Percentiles rank a stretch among this genome's conserved stretches.
These are phyloP conservation scores for Aureobasidium melanogenum DNA, from an alignment of 2,329 filamentous ascomycete genomes.

Conservation along the genomic window DNA sequence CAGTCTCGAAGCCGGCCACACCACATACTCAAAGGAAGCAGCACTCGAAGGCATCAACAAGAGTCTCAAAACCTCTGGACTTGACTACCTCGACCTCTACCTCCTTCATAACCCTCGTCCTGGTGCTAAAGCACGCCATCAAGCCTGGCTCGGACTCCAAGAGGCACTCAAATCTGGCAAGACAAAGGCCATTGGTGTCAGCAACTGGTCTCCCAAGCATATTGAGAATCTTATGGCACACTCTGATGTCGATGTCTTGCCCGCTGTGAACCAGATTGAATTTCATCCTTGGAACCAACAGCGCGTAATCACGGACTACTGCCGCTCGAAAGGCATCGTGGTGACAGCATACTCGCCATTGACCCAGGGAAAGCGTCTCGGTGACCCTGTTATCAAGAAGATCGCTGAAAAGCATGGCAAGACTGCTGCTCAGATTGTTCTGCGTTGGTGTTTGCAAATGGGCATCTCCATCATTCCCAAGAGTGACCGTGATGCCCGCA, in stretches of 20 bases:
- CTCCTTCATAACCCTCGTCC: slow-evolving; percentile 54
- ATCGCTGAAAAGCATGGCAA: slow-evolving; percentile 62
- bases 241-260: slow-evolving; percentile 50
- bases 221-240: slow-evolving; percentile 57
- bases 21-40: slow-evolving; percentile 4
- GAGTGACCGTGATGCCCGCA: slow-evolving; percentile 28
- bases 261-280: slow-evolving; percentile 61
- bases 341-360: slow-evolving; percentile 54
- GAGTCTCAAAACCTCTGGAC: slow-evolving; percentile 1
- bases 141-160: slow-evolving; percentile 57
- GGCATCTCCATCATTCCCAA: slow-evolving; percentile 46
- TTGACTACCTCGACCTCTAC: slow-evolving; percentile 55
- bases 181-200: slow-evolving; percentile 56
- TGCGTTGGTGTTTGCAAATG: slow-evolving; percentile 73
- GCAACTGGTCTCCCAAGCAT: slow-evolving; percentile 57
- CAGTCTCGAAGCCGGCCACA: slow-evolving; percentile 16
- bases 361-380: slow-evolving; percentile 57
- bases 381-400: slow-evolving; percentile 53
- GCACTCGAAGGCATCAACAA: slow-evolving; percentile 6
- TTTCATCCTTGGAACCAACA: slow-evolving; percentile 62
- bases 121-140: slow-evolving; percentile 43
- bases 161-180: slow-evolving; percentile 47
- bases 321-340: slow-evolving; percentile 45
- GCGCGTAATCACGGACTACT: slow-evolving; percentile 45
- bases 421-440: slow-evolving; percentile 62